These are phyloP conservation scores for Metschnikowia proteae DNA, from an alignment of 805 yeast species.

Conservation along the genomic window DNA sequence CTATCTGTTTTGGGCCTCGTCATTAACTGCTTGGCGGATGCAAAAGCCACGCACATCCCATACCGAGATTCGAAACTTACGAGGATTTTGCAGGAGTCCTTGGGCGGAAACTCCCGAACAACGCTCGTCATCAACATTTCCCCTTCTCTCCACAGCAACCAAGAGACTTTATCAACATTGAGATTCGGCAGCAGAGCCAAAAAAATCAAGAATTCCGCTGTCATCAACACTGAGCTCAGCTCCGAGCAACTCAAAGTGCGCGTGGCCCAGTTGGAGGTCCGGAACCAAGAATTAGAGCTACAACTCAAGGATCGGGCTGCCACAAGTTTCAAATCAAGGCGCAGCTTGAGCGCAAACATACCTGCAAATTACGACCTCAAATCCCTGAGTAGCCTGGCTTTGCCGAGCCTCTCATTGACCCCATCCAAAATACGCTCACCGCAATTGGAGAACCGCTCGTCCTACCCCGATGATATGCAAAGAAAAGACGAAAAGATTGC, in stretches of 20 bases:
- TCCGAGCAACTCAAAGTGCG: conserved; percentile 45
- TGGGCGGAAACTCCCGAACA: conserved; percentile 82
- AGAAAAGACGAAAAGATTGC: conserved; percentile 16
- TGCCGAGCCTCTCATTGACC: background rate
- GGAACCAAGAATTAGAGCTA: conserved; percentile 37
- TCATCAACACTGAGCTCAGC: conserved; percentile 57
- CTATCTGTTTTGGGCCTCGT: conserved; percentile 77
- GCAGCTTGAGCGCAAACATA: background rate
- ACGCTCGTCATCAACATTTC: conserved; percentile 72
- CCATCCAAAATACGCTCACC: conserved; percentile 3
- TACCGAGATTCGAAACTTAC: conserved; percentile 79
- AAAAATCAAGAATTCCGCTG: conserved; percentile 60
- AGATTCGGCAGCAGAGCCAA: conserved; percentile 75
- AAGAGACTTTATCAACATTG: conserved; percentile 67
- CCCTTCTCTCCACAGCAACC: conserved; percentile 50
- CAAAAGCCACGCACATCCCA: conserved; percentile 61
- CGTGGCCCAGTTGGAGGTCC: conserved; percentile 32
- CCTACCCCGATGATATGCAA: conserved; percentile 11
- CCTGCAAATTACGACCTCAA: background rate
- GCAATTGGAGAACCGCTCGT: conserved; percentile 1
- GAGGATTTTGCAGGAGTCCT: conserved; percentile 69
- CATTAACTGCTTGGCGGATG: conserved; percentile 72
- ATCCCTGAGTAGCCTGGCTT: background rate
- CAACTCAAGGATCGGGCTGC: conserved; percentile 25
- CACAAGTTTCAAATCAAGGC: background rate